These are phyloP conservation scores for Cyberlindnera nakhonratchasimensis DNA, from an alignment of 805 yeast species.

Conservation along the genomic window DNA sequence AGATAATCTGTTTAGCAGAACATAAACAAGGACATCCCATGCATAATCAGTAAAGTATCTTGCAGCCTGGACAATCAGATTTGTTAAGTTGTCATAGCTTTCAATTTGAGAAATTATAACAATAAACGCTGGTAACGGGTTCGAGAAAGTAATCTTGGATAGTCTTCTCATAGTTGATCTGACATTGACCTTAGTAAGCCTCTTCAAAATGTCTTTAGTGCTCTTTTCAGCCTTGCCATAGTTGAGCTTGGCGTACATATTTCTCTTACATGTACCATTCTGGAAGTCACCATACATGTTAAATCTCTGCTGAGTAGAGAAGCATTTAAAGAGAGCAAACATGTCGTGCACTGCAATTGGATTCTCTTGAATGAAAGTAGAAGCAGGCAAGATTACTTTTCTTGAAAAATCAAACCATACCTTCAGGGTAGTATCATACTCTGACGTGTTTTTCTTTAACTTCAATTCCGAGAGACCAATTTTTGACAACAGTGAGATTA, in stretches of 20 bases:
- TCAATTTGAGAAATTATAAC: constrained; percentile 80
- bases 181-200: constrained; percentile 79
- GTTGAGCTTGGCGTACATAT: constrained; percentile 53
- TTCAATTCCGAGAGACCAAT: constrained; percentile 45
- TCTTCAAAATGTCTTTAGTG: constrained; percentile 72
- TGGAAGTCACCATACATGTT: constrained; percentile 78
- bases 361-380: constrained; percentile 45
- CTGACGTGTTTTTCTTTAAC: constrained; percentile 7
- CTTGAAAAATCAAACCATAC: constrained; percentile 63
- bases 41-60: constrained; percentile 69
- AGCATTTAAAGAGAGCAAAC: constrained; percentile 49
- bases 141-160: constrained; percentile 66
- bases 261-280: constrained; percentile 52
- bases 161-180: constrained; percentile 67
- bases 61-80: constrained; percentile 75
- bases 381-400: constrained; percentile 61
- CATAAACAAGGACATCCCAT: constrained; percentile 82
- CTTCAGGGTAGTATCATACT: constrained; percentile 22
- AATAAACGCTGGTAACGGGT: constrained; percentile 74
- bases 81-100: constrained; percentile 83
- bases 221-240: constrained; percentile 69
- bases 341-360: constrained; percentile 60
- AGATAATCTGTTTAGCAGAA: constrained; percentile 66
- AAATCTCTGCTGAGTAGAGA: constrained; percentile 61
- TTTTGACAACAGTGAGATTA: constrained; percentile 59